Evolutionary conservation across 345 rosid genomes (phyloP).

Genomic region (Linum lewisii): DNA sequence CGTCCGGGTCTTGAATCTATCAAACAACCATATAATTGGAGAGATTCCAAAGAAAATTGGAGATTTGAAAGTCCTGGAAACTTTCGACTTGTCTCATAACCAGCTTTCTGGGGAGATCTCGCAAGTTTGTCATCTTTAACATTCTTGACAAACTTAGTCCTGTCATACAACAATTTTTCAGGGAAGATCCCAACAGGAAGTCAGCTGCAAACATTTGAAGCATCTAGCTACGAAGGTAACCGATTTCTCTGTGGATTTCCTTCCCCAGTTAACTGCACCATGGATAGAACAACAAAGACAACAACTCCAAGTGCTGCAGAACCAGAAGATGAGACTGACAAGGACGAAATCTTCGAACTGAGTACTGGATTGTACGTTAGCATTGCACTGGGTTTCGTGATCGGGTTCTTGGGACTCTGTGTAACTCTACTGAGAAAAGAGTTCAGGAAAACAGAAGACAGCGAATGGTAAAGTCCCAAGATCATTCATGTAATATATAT

Average conservation of each 20-base stretch:
- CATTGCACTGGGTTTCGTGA: neutral
- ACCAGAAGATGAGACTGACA: neutral
- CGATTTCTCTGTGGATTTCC: neutral
- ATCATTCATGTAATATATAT: too few species aligned
- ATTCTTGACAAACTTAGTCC: neutral
- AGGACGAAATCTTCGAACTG: neutral
- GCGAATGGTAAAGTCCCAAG: neutral
- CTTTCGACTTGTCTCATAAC: slow-evolving; percentile 1
- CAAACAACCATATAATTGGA: slow-evolving; percentile 9
- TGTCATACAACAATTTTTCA: neutral
- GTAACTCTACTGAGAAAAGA: neutral
- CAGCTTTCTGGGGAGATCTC: slow-evolving; percentile 2
- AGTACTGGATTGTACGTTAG: neutral
- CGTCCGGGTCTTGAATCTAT: slow-evolving; percentile 8
- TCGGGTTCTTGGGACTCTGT: neutral
- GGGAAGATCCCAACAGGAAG: slow-evolving; percentile 1
- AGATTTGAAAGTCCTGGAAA: neutral
- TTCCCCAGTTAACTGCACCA: neutral
- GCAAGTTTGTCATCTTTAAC: neutral
- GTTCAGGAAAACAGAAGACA: neutral
- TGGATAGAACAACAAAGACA: neutral
- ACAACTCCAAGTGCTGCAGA: neutral
- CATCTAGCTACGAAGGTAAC: neutral
- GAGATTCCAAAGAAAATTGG: neutral
- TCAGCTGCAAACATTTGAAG: neutral